phyloP scores from a whole-genome alignment of 2,329 filamentous ascomycete species.

The Pseudohalonectria lignicola region DNA sequence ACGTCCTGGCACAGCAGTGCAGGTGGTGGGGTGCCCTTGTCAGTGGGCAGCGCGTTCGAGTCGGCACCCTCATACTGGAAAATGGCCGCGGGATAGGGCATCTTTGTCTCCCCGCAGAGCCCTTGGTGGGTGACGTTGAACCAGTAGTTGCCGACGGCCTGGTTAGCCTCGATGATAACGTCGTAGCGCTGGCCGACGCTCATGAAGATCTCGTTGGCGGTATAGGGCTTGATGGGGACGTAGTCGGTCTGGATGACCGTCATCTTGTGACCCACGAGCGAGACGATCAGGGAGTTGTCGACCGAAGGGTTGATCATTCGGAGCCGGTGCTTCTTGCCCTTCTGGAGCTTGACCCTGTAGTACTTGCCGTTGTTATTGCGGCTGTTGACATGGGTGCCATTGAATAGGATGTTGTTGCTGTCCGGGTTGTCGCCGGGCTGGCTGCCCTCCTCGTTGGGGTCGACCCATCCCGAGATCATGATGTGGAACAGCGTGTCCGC shows the following conservation, averaged over 20 bases:
- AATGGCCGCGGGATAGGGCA: slow-evolving; percentile 16
- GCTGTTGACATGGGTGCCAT: slow-evolving; percentile 26
- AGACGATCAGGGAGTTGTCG: slow-evolving; percentile 34
- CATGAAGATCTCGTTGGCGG: slow-evolving; percentile 34
- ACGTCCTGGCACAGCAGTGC: slow-evolving; percentile 9
- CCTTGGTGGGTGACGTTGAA: background rate
- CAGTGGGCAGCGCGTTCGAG: slow-evolving; percentile 11
- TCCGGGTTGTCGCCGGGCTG: too few relatives aligned
- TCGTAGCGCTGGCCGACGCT: slow-evolving; percentile 34
- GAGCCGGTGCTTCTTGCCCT: slow-evolving; percentile 32
- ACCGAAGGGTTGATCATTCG: slow-evolving; percentile 37
- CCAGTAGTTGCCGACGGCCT: slow-evolving; percentile 12
- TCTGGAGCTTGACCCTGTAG: slow-evolving; percentile 17
- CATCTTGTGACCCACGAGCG: slow-evolving; percentile 37
- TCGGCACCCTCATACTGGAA: slow-evolving; percentile 14
- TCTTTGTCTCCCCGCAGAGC: slow-evolving; percentile 13
- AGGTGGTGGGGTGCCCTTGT: slow-evolving; percentile 8
- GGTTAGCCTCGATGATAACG: slow-evolving; percentile 30
- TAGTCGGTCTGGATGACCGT: slow-evolving; percentile 41
- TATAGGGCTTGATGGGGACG: slow-evolving; percentile 37
- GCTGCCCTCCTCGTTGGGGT: too few relatives aligned
- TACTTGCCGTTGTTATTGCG: slow-evolving; percentile 17
- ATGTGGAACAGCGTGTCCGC: slow-evolving; percentile 15
- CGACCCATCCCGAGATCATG: too few relatives aligned
- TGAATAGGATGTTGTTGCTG: slow-evolving; percentile 31